These are phyloP conservation scores for Amoebophrya sp. DNA, from an alignment of 169 alveolate species.

Conservation along the genomic window DNA sequence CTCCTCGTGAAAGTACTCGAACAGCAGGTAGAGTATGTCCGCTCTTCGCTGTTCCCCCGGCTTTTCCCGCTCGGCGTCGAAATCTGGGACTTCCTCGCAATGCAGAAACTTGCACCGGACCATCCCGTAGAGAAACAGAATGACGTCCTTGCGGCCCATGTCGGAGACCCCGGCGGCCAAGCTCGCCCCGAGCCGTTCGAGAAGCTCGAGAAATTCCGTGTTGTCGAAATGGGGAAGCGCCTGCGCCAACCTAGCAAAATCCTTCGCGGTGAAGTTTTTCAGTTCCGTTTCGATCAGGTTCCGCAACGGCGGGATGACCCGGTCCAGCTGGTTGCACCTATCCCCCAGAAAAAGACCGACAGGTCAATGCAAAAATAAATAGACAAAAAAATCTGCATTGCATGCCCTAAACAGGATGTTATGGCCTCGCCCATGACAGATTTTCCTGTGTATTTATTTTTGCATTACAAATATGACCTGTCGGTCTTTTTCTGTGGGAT, in stretches of 20 bases:
- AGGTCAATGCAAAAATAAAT: no score
- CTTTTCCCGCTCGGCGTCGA: neutral
- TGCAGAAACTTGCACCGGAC: neutral
- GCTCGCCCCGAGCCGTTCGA: neutral
- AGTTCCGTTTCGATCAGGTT: neutral
- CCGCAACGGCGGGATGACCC: neutral
- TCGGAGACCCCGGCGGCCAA: neutral
- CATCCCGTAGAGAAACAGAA: slow-evolving; percentile 18
- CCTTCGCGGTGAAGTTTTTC: neutral
- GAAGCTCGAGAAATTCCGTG: neutral
- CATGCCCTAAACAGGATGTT: no score
- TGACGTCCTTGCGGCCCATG: slow-evolving; percentile 5
- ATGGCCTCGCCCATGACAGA: no score
- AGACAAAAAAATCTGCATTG: no score
- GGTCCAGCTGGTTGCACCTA: neutral
- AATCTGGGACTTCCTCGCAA: neutral
- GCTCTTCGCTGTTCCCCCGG: neutral
- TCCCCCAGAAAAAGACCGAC: no score
- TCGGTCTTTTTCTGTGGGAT: no score
- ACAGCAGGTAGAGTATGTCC: neutral
- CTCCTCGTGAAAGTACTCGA: slow-evolving; percentile 24
- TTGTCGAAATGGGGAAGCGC: neutral
- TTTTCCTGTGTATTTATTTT: no score
- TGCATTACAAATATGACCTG: no score
- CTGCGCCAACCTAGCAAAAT: neutral